These are phyloP conservation scores for Sphaerobolus stellatus DNA, from an alignment of 1,284 basidiomycete species.

Conservation along the genomic window DNA sequence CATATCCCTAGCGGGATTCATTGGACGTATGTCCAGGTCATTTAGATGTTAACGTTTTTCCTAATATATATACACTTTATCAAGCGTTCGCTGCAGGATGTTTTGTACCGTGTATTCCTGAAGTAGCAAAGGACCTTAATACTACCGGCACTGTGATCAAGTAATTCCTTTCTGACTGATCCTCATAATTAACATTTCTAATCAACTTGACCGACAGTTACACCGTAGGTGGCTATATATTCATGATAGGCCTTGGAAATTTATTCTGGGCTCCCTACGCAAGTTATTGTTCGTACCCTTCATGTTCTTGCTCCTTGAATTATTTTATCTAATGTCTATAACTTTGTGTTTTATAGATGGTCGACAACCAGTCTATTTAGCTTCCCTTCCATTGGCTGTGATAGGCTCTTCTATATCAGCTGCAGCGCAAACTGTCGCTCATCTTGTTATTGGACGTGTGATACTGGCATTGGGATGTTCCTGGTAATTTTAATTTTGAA, in stretches of 20 bases:
- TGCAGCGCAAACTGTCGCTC: constrained; percentile 41
- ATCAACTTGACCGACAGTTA: constrained; percentile 16
- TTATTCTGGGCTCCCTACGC: constrained; percentile 55
- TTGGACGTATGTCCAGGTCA: constrained; percentile 42
- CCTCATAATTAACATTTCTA: no score
- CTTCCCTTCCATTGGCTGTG: constrained; percentile 57
- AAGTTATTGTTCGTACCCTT: constrained; percentile 43
- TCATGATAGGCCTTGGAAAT: constrained; percentile 40
- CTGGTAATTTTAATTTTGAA: neutral
- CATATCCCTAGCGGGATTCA: constrained; percentile 50
- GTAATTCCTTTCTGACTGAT: constrained; percentile 34
- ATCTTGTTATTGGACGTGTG: constrained; percentile 60
- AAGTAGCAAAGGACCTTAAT: constrained; percentile 59
- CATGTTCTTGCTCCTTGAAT: neutral
- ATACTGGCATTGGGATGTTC: constrained; percentile 62
- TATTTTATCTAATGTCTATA: no score
- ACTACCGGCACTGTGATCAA: constrained; percentile 56
- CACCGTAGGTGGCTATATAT: constrained; percentile 46
- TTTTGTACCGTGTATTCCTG: constrained; percentile 68
- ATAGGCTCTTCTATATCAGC: constrained; percentile 64
- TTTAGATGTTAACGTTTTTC: constrained; percentile 14
- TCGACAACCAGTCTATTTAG: constrained; percentile 59
- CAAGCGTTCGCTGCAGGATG: constrained; percentile 66
- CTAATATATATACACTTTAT: neutral
- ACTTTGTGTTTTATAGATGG: constrained; percentile 46